Evolutionary conservation across 164 flowering plant genomes (phyloP).

Genomic region (Taxillus chinensis): DNA sequence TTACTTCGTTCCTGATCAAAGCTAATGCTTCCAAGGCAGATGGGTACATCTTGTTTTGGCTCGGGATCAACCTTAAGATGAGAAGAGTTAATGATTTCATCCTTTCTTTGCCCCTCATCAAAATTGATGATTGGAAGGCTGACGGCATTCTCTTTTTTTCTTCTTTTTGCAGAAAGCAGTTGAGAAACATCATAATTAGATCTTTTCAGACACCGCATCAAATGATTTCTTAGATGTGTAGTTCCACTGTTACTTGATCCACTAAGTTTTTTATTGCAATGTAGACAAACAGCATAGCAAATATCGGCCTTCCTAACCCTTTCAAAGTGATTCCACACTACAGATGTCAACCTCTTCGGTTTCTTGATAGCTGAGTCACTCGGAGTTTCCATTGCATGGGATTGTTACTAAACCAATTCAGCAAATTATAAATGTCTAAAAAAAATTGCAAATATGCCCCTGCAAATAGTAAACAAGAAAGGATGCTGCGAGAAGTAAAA

Average conservation of each 20-base stretch:
- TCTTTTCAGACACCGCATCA: constrained; percentile 56
- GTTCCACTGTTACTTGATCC: constrained; percentile 87
- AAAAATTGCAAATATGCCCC: background rate
- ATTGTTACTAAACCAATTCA: constrained; percentile 13
- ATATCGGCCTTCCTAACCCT: constrained; percentile 54
- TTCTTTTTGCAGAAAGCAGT: constrained; percentile 45
- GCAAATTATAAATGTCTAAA: constrained; percentile 7
- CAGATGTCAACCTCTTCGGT: constrained; percentile 67
- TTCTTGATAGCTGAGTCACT: constrained; percentile 35
- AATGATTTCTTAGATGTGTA: constrained; percentile 76
- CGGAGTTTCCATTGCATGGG: constrained; percentile 48
- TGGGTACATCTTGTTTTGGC: constrained; percentile 32
- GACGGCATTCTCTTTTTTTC: constrained; percentile 35
- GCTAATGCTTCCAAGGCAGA: constrained; percentile 27
- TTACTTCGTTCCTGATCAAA: constrained; percentile 60
- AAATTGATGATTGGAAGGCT: constrained; percentile 21
- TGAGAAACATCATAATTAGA: constrained; percentile 48
- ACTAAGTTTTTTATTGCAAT: constrained; percentile 66
- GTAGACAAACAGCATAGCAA: constrained; percentile 65
- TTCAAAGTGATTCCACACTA: constrained; percentile 86
- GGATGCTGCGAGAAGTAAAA: background rate
- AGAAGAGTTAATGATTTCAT: constrained; percentile 22
- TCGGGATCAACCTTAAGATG: constrained; percentile 37
- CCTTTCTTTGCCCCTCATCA: constrained; percentile 43
- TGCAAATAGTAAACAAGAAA: background rate